Evolutionary conservation across 2,329 filamentous ascomycete genomes (phyloP).

Genomic region (Fusarium miscanthi): DNA sequence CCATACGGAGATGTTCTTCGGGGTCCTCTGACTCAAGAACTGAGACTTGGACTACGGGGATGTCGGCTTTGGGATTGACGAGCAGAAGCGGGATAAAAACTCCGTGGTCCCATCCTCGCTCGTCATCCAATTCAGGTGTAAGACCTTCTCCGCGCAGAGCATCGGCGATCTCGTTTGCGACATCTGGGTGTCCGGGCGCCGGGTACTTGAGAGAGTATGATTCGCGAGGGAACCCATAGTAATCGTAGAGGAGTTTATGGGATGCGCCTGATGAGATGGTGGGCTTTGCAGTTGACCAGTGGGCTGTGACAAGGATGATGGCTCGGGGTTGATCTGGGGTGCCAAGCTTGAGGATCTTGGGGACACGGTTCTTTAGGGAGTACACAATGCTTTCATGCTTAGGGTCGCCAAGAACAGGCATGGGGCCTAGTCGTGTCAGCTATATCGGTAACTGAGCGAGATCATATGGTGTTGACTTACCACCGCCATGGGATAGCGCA

Average conservation of each 20-base stretch:
- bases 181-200: constrained; percentile 64
- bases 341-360: constrained; percentile 65
- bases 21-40: constrained; percentile 65
- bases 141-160: constrained; percentile 61
- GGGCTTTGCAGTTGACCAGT: constrained; percentile 64
- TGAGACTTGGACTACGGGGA: constrained; percentile 68
- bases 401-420: constrained; percentile 68
- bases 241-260: constrained; percentile 67
- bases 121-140: constrained; percentile 50
- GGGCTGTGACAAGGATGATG: constrained; percentile 68
- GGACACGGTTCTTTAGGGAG: constrained; percentile 64
- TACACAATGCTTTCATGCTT: constrained; percentile 60
- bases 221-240: constrained; percentile 68
- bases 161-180: constrained; percentile 62
- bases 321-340: constrained; percentile 61
- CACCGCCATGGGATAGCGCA: constrained; percentile 63
- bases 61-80: constrained; percentile 61
- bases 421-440: constrained; percentile 55
- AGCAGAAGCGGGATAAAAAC: constrained; percentile 69
- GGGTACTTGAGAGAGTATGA: constrained; percentile 66
- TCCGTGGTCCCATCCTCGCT: constrained; percentile 68
- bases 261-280: constrained; percentile 61
- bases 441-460: neutral
- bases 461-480: constrained; percentile 41
- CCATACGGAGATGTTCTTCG: constrained; percentile 61